Percentiles rank a stretch among this genome's conserved stretches.
These are phyloP conservation scores for Cardamine chenopodiifolia DNA, from an alignment of 345 rosid species.

Conservation along the genomic window DNA sequence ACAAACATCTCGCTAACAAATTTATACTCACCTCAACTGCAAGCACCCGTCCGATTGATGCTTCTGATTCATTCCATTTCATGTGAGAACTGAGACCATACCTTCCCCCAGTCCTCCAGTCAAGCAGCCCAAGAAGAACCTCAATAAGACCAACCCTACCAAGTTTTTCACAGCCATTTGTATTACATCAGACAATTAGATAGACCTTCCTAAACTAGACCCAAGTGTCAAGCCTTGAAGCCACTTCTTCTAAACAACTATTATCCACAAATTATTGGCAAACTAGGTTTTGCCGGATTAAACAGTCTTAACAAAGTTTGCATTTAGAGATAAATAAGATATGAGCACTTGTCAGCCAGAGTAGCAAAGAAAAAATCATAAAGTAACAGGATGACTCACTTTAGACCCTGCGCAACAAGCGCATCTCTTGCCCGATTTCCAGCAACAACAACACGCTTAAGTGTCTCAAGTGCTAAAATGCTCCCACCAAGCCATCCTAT, in stretches of 20 bases:
- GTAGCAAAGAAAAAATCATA: not conserved
- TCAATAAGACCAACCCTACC: conserved; percentile 94
- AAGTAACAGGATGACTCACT: conserved; percentile 53
- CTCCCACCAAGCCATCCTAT: conserved; percentile 99
- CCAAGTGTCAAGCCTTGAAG: not conserved
- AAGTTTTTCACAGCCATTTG: not conserved
- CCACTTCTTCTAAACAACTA: not conserved
- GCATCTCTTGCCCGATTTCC: conserved; percentile 99
- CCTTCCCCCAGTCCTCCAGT: conserved; percentile 95
- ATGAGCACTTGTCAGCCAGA: not conserved
- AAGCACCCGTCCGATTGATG: conserved; percentile 94
- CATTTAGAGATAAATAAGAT: not conserved
- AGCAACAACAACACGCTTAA: conserved; percentile 94
- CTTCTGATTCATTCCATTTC: conserved; percentile 99
- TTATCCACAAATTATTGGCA: not conserved
- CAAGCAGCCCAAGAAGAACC: conserved; percentile 95
- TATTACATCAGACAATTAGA: not conserved
- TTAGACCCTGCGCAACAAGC: conserved; percentile 96
- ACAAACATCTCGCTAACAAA: not conserved
- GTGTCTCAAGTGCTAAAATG: conserved; percentile 95
- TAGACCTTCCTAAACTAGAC: not conserved
- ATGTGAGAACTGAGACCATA: conserved; percentile 84
- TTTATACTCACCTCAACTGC: conserved; percentile 76
- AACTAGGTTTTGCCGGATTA: not conserved
- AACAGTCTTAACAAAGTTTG: not conserved